Percentiles rank a stretch among this genome's conserved stretches.
phyloP scores from a whole-genome alignment of 805 yeast species.

The Cyberlindnera suaveolens region DNA sequence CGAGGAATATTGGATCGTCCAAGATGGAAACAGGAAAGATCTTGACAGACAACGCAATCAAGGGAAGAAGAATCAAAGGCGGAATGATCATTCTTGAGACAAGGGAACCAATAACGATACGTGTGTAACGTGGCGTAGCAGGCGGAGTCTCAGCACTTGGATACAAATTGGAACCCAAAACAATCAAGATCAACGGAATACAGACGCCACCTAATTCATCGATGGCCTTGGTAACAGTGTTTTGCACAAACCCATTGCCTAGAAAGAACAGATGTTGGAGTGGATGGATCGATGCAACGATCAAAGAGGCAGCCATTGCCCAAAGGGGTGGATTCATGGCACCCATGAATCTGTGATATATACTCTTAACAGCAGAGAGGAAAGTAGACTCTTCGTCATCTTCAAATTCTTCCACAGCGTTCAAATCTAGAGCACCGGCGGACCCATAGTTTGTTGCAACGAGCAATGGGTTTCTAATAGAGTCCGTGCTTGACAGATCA shows the following conservation, averaged over 20 bases:
- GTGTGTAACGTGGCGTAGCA: constrained; percentile 53
- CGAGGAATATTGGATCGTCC: constrained; percentile 76
- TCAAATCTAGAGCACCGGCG: not conserved
- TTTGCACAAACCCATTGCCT: constrained; percentile 54
- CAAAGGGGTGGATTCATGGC: constrained; percentile 81
- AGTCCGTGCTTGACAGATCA: not conserved
- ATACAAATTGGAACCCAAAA: constrained; percentile 70
- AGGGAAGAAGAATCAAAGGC: constrained; percentile 58
- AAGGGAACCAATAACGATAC: constrained; percentile 61
- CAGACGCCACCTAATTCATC: constrained; percentile 67
- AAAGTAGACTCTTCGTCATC: not conserved
- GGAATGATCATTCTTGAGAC: constrained; percentile 76
- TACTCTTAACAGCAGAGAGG: not conserved
- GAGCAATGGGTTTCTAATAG: not conserved
- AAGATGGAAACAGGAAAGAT: constrained; percentile 59
- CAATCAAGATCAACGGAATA: constrained; percentile 69
- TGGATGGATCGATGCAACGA: constrained; percentile 61
- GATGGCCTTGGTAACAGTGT: constrained; percentile 59
- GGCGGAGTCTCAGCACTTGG: constrained; percentile 67
- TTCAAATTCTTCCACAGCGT: not conserved
- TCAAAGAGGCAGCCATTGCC: constrained; percentile 63
- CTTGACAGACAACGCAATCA: constrained; percentile 59
- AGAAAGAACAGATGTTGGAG: constrained; percentile 53
- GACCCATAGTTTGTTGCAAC: no score
- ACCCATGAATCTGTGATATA: constrained; percentile 24